phyloP scores from a whole-genome alignment of 179 eudicot species.

The Heliamphora pulchella region DNA sequence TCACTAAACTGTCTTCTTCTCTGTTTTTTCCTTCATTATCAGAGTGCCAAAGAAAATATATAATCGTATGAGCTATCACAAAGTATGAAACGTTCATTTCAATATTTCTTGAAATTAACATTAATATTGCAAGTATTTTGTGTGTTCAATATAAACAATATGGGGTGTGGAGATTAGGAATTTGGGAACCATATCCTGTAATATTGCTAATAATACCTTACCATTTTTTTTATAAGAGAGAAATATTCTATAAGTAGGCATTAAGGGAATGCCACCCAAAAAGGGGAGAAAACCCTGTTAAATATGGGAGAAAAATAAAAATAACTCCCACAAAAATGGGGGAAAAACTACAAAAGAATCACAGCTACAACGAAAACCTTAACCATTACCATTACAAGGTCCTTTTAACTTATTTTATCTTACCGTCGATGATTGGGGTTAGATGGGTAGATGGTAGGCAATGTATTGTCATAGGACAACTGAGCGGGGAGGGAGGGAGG shows the following conservation, averaged over 20 bases:
- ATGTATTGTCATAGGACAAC: not conserved
- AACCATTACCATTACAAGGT: not conserved
- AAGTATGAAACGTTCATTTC: not conserved
- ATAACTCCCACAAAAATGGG: too few species aligned
- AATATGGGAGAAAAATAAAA: too few species aligned
- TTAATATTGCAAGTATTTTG: too few species aligned
- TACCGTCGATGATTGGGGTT: not conserved
- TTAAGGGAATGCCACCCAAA: too few species aligned
- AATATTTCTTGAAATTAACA: too few species aligned
- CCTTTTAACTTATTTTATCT: not conserved
- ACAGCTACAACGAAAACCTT: not conserved
- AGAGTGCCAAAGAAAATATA: not conserved
- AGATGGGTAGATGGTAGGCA: not conserved
- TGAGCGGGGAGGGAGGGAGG: not conserved
- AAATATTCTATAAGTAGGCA: too few species aligned
- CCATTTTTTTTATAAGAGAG: too few species aligned
- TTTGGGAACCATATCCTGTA: not conserved
- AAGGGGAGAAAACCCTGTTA: too few species aligned
- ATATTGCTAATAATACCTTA: not conserved
- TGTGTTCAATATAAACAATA: not conserved
- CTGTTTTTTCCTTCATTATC: too few species aligned
- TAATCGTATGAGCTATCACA: not conserved
- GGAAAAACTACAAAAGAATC: too few species aligned
- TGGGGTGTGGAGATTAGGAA: not conserved
- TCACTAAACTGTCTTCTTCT: not conserved